phyloP scores from a whole-genome alignment of 148 eudicot species.

The Chenopodium album region DNA sequence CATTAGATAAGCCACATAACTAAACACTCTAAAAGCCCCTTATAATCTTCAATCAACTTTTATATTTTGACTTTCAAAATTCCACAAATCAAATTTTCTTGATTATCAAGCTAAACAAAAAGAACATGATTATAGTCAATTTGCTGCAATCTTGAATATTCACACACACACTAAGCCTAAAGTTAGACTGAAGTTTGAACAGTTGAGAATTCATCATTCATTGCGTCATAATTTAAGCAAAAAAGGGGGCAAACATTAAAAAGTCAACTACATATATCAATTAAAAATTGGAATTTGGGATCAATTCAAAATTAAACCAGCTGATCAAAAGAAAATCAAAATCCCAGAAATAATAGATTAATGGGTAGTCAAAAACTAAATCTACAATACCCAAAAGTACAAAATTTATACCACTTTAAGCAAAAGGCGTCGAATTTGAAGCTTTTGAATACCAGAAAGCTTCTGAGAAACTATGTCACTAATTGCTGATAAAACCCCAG shows the following conservation, averaged over 20 bases:
- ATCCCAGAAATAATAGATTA: background rate
- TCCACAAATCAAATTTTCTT: background rate
- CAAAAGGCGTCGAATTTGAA: constrained; percentile 83
- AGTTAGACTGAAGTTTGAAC: background rate
- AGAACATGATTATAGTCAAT: background rate
- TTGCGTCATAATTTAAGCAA: constrained; percentile 9
- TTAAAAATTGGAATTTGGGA: constrained; percentile 1
- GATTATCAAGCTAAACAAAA: background rate
- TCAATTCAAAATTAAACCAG: constrained; percentile 1
- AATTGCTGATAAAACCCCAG: constrained; percentile 79
- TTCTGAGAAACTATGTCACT: constrained; percentile 89
- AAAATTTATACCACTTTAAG: constrained; percentile 75
- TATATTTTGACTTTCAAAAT: constrained; percentile 7
- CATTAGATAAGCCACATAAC: background rate
- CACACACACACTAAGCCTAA: background rate
- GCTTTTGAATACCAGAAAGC: constrained; percentile 87
- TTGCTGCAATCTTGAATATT: background rate
- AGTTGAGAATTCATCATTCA: constrained; percentile 9
- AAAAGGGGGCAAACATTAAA: background rate
- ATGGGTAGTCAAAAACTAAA: background rate
- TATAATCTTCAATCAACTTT: constrained; percentile 10
- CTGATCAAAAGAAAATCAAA: constrained; percentile 11
- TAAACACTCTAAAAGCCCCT: background rate
- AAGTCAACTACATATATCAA: constrained; percentile 8
- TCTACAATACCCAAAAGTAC: background rate